Evolutionary conservation across 768 basidiomycete genomes (phyloP), one percentile per base, ranked within the genome.

Genomic region (Hypsizygus marmoreus): DNA sequence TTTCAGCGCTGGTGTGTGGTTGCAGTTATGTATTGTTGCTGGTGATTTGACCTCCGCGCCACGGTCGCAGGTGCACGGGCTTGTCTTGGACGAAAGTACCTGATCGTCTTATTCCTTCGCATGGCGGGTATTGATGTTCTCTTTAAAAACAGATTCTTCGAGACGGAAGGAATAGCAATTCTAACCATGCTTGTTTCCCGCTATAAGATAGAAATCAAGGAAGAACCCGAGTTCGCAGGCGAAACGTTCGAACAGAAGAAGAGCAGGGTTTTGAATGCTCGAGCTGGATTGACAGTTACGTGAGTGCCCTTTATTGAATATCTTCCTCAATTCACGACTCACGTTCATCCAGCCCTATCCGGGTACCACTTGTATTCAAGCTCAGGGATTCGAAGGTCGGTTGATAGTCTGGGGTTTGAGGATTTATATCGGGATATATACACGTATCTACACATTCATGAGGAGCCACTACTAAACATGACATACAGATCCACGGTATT

Each of bases 111-210:
- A 12, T 24, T 6, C 14, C 12, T 12, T n/a, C 22, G 10, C n/a
- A 14, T 36, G 13, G 29, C 17, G 25, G 8, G 22, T 33, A n/a
- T n/a, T 13, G 11, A 35, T 6, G 30, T 9, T 34, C 12, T 6
- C 17, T n/a, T 16, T 24, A n/a, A 9, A 20, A 13, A 6, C 40
- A 77, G 74, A 51, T 79, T 78, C 56, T 70, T 68, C n/a, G 79
- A 81, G 59, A 76, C 74, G 1, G 76, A 79, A 57, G 75, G 65
- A 20, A 65, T 79, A 33, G 77, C 74, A 4, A 69, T 74, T 33
- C 61, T 83, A n/a, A 73, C 77, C 12, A 67, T 75, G 60, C 55
- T 83, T 25, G 57, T 81, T 12, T 64, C 65, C 6, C 63, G 58
- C 22, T 82, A 76, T 59, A 71, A 67, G 46, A 68, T 81, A 40